Percentiles rank a stretch among this genome's conserved stretches.
Conservation (phyloP, 2,329 filamentous ascomycete species). For the Beauveria asiatica region DNA sequence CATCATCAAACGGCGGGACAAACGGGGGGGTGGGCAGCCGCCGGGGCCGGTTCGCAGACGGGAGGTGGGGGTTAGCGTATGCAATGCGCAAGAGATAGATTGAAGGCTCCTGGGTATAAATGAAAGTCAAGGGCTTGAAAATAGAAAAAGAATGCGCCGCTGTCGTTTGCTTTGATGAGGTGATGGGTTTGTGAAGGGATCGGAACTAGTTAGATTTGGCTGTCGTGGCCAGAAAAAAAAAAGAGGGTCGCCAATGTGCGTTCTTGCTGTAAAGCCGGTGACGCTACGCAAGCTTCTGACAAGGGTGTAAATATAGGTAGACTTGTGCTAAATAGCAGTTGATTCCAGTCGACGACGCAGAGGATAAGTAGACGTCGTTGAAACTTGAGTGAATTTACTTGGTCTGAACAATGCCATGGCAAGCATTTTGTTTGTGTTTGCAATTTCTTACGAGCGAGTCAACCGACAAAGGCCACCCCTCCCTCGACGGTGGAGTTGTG, state of each 20-base stretch:
- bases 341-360: not conserved
- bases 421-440: no score
- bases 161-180: not conserved
- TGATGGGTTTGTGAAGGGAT: not conserved
- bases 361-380: no score
- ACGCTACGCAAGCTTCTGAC: not conserved
- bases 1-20: not conserved
- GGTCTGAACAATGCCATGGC: no score
- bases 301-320: not conserved
- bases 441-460: no score
- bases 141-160: not conserved
- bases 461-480: no score
- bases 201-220: not conserved
- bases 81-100: not conserved
- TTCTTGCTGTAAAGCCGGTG: not conserved
- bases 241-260: not conserved
- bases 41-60: not conserved
- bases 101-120: conserved; percentile 5
- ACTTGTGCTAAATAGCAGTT: not conserved
- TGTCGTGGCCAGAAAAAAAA: conserved; percentile 8
- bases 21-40: not conserved
- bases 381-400: no score
- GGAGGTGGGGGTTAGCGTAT: no score
- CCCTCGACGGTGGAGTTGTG: no score
- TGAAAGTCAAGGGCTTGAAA: conserved; percentile 3